Percentiles rank a stretch among this genome's conserved stretches.
Evolutionary conservation across 2,329 filamentous ascomycete genomes (phyloP).

Genomic region (Fusarium tupiense): DNA sequence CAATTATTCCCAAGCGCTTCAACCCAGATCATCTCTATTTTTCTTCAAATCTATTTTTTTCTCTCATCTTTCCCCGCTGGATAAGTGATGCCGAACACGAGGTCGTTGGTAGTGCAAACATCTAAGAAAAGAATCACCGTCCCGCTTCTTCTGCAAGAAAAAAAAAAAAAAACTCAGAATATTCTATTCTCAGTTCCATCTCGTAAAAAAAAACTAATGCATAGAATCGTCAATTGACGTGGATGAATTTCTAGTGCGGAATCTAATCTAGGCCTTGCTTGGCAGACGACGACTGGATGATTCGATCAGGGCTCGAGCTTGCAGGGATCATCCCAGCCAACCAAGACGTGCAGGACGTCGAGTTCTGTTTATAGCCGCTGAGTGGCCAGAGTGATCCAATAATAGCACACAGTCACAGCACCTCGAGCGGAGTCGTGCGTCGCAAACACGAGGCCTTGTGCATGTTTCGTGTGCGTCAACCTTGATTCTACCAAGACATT

Average conservation of each 20-base stretch:
- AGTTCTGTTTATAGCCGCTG: slow-evolving; percentile 26
- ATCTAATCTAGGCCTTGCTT: slow-evolving; percentile 3
- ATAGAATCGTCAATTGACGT: slow-evolving; percentile 12
- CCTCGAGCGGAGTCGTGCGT: slow-evolving; percentile 3
- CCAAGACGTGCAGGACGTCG: neutral
- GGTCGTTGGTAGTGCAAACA: neutral
- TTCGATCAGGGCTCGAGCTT: neutral
- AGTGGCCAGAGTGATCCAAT: slow-evolving; percentile 20
- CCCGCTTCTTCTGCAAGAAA: slow-evolving; percentile 10
- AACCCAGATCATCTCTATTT: too few relatives aligned
- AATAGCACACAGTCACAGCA: slow-evolving; percentile 28
- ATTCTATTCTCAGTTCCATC: slow-evolving; percentile 8
- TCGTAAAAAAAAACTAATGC: slow-evolving; percentile 26
- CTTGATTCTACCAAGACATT: slow-evolving; percentile 5
- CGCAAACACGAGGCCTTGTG: slow-evolving; percentile 21
- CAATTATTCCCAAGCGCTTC: neutral
- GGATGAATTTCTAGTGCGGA: neutral
- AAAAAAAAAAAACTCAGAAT: neutral
- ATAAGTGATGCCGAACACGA: neutral
- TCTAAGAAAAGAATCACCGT: slow-evolving; percentile 19
- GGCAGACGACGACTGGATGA: neutral
- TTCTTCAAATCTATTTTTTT: neutral
- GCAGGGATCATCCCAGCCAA: slow-evolving; percentile 20
- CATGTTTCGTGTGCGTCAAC: slow-evolving; percentile 17
- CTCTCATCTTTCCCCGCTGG: neutral